Evolutionary conservation across 306 rosid genomes (phyloP).

Genomic region (Styphnolobium japonicum): DNA sequence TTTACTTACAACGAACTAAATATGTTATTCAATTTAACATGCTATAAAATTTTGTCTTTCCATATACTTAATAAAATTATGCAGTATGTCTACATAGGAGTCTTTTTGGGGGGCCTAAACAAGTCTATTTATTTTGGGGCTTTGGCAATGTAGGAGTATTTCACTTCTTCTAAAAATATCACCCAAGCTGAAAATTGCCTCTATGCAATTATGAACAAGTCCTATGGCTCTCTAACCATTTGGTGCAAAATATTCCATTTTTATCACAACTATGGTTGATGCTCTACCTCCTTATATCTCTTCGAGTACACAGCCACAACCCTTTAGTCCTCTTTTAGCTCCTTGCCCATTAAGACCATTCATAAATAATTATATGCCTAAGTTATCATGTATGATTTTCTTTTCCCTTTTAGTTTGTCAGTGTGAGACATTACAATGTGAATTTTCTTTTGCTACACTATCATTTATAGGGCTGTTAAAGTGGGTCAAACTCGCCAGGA

Average conservation of each 20-base stretch:
- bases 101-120: too few relatives aligned
- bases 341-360: slow-evolving; percentile 59
- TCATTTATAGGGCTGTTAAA: too few relatives aligned
- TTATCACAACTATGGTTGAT: slow-evolving; percentile 7
- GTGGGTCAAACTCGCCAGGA: too few relatives aligned
- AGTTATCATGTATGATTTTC: slow-evolving; percentile 46
- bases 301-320: slow-evolving; percentile 40
- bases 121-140: not conserved
- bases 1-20: not conserved
- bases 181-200: not conserved
- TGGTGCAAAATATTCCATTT: slow-evolving; percentile 3
- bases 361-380: slow-evolving; percentile 37
- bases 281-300: slow-evolving; percentile 39
- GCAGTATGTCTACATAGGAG: not conserved
- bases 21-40: not conserved
- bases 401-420: slow-evolving; percentile 9
- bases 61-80: not conserved
- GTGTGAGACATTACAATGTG: not conserved
- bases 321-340: slow-evolving; percentile 57
- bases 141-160: not conserved
- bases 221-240: slow-evolving; percentile 21
- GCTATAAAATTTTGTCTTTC: not conserved
- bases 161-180: not conserved
- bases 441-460: not conserved
- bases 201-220: slow-evolving; percentile 34